phyloP scores from a whole-genome alignment of 2,329 filamentous ascomycete species.

The Periconia digitata region DNA sequence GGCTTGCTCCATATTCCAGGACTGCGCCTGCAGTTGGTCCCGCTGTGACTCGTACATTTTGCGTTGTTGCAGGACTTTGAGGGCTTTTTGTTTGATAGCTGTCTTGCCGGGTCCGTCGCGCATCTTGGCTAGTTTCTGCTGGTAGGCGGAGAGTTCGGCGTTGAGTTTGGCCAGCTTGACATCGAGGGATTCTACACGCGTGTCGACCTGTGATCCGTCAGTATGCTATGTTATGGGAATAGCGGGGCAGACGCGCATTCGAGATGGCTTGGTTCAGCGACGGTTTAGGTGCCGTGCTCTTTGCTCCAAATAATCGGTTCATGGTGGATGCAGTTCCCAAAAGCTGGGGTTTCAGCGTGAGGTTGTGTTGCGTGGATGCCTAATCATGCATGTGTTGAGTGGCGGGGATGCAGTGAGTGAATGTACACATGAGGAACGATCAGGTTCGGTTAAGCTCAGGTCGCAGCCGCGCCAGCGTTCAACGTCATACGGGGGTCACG shows the following conservation, averaged over 20 bases:
- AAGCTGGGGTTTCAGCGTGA: not conserved
- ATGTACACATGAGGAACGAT: not conserved
- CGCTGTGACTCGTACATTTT: conserved; percentile 94
- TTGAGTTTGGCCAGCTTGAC: conserved; percentile 93
- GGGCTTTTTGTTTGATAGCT: conserved; percentile 89
- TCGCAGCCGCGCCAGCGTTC: conserved; percentile 2
- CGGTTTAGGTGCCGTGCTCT: conserved; percentile 84
- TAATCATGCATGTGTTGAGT: not conserved
- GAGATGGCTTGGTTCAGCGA: conserved; percentile 80
- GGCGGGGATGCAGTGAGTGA: not conserved
- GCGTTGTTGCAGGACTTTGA: conserved; percentile 89
- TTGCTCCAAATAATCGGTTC: conserved; percentile 95
- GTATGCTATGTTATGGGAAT: not conserved
- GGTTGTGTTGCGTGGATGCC: not conserved
- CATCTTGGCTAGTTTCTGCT: conserved; percentile 86
- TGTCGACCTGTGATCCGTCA: conserved; percentile 64
- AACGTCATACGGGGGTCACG: not conserved
- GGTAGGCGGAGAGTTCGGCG: conserved; percentile 84
- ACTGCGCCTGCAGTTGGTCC: conserved; percentile 89
- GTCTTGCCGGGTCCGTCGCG: conserved; percentile 92
- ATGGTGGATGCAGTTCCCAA: conserved; percentile 53
- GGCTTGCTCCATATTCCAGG: conserved; percentile 99
- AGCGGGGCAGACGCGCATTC: conserved; percentile 60
- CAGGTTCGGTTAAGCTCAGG: conserved; percentile 1
- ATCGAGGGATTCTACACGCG: conserved; percentile 81